phyloP scores from a whole-genome alignment of 805 yeast species.

The Starmerella scarabaei region DNA sequence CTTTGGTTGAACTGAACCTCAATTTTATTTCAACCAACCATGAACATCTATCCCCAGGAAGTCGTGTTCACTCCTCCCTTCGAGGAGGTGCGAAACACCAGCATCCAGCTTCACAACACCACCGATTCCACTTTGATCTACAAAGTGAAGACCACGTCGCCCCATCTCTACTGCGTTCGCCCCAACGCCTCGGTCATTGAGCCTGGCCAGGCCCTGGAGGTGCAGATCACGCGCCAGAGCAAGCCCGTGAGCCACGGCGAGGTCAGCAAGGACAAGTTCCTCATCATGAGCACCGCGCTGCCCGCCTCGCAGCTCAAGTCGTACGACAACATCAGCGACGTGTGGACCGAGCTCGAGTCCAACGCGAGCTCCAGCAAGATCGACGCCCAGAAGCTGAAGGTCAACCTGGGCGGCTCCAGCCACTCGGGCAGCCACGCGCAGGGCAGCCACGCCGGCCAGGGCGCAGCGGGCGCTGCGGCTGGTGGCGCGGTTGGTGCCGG shows the following conservation, averaged over 20 bases:
- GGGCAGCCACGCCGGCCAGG: conserved; percentile 4
- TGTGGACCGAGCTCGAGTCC: conserved; percentile 63
- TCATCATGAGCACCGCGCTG: conserved; percentile 75
- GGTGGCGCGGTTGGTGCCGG: background rate
- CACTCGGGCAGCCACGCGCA: conserved; percentile 2
- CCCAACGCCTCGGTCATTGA: conserved; percentile 77
- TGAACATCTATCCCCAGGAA: conserved; percentile 16
- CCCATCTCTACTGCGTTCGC: conserved; percentile 86
- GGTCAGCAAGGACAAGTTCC: conserved; percentile 84
- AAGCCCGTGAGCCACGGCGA: conserved; percentile 61
- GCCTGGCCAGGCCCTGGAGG: conserved; percentile 61
- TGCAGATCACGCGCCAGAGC: conserved; percentile 75
- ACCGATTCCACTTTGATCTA: conserved; percentile 57
- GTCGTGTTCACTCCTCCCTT: conserved; percentile 17
- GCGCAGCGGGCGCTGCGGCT: background rate
- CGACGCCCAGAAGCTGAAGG: conserved; percentile 54
- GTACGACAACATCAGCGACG: conserved; percentile 43
- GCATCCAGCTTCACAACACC: conserved; percentile 33
- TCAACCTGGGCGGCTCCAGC: conserved; percentile 26
- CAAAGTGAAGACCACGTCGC: conserved; percentile 97
- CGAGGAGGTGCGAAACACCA: conserved; percentile 10
- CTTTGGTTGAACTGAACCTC: too few species aligned
- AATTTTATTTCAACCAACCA: too few species aligned
- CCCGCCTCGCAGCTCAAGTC: conserved; percentile 35
- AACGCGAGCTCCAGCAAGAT: conserved; percentile 36